Evolutionary conservation across 345 rosid species (phyloP).

Genomic region (Dipteronia dyeriana): DNA sequence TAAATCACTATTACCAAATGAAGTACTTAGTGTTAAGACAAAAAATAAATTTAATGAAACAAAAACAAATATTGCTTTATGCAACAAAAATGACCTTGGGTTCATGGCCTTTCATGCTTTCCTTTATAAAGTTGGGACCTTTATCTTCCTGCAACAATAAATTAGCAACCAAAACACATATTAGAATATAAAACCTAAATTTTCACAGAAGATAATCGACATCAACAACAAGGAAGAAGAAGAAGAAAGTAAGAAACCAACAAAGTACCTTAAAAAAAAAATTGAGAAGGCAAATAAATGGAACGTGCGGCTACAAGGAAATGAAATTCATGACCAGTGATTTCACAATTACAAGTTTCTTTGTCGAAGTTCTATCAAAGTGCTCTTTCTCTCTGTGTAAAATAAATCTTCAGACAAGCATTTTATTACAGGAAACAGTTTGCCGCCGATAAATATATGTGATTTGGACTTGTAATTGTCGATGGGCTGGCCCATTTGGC

Average conservation of each 20-base stretch:
- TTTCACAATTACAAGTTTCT: background rate
- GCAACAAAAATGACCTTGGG: slow-evolving; percentile 27
- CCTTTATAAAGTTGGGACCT: too few species aligned
- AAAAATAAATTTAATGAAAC: background rate
- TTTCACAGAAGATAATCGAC: background rate
- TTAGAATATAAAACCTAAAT: slow-evolving; percentile 4
- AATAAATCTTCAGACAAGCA: background rate
- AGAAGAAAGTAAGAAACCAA: background rate
- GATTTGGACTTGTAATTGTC: background rate
- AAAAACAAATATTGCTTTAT: background rate
- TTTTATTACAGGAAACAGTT: background rate
- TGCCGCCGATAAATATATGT: background rate
- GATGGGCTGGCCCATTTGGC: background rate
- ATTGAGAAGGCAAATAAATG: background rate
- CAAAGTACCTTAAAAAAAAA: background rate
- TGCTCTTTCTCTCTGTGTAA: background rate
- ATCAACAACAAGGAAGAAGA: background rate
- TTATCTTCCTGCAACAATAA: slow-evolving; percentile 6
- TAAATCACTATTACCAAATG: background rate
- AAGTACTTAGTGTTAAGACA: background rate
- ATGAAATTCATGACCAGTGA: background rate
- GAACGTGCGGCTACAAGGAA: background rate
- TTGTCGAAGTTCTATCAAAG: background rate
- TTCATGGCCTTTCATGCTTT: slow-evolving; percentile 46
- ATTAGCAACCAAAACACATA: background rate